Evolutionary conservation across 2,329 filamentous ascomycete species (phyloP), one percentile per base, ranked within the genome.

Genomic region (Aphanocladium album): DNA sequence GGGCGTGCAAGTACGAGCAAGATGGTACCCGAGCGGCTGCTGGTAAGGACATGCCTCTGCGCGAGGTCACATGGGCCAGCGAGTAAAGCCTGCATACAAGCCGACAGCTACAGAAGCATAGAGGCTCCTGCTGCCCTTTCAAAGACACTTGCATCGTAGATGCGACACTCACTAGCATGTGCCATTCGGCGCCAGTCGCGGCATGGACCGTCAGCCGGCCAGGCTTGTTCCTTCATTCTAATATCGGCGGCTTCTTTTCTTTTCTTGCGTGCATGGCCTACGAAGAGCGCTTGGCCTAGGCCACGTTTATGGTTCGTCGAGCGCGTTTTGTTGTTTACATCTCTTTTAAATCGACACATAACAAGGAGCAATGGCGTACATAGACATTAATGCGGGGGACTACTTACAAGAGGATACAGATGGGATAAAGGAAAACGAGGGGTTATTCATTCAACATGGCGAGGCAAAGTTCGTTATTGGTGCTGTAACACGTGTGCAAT

Each of bases 1-100:
- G 89, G 83, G 91, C 89, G 4, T 97, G 91, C 91, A 90, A 93
- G 71, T 86, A 82, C 50, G 90, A 93, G 72, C 75, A 78, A 23
- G 83, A 88, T 61, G 89, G 89, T 8, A 84, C 80, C 63, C 82
- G 90, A 51, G 68, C 67, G 23, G 71, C 70, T 2, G 66, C 73
- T 5, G 79, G 76, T n/a, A 80, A 82, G 65, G 83, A 89, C 63
- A 82, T 87, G 77, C 84, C 90, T 1, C 72, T 95, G 59, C 82
- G 93, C 57, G 93, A 98, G 76, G 81, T 81, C 72, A 83, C 90
- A 67, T 98, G 93, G 93, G 85, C 87, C 30, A 68, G 70, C 53
- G 68, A 68, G 49, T 71, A 64, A 43, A 41, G 21, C 2, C 8
- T 17, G 9, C 6, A n/a, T 14, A n/a, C 14, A 16, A 55, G 39